Evolutionary conservation across 176 grass and related monocot genomes (phyloP), one percentile per base, ranked within the genome.

Genomic region (Musa itinerans): DNA sequence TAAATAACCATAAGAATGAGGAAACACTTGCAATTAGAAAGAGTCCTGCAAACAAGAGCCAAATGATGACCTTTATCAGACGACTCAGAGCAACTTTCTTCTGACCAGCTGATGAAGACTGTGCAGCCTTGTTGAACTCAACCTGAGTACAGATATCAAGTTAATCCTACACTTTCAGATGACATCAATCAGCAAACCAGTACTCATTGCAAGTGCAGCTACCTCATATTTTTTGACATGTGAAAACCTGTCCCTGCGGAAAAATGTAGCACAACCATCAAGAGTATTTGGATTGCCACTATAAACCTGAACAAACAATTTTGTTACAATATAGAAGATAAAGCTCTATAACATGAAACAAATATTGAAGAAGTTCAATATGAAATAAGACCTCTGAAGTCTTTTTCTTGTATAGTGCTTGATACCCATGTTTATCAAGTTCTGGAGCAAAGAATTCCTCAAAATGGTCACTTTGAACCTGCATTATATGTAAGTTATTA

Each of bases 211-310:
- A 56, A 57, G 21, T 74, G 14, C 19, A 74, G 12, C 12, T 25
- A 99, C 96, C 96, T 99, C 96, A 53, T 99, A 99, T 88, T 99
- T 99, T 81, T 99, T 99, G 53, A 99, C 96, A 83, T 99, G 91
- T 29, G 88, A 92, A 89, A 99, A 99, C 76, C 87, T 89, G 63
- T 99, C 96, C 76, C 85, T 87, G 29, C 96, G 96, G 66, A 99
- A 99, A 91, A 99, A 99, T 63, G 91, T 99, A 65, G 96, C 96
- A 89, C 96, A 99, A 1, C 91, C 96, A 70, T 99, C 91, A 53
- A 99, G 80, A n/a, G 82, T 77, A 52, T 84, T 80, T 76, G 89
- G 86, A 83, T 84, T 89, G 80, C 91, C 91, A 48, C 68, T 74
- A 68, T 91, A 99, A 53, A 99, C 80, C 90, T 99, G 80, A 68